phyloP scores from a whole-genome alignment of 148 eudicot species.

The Camellia granthamiana region DNA sequence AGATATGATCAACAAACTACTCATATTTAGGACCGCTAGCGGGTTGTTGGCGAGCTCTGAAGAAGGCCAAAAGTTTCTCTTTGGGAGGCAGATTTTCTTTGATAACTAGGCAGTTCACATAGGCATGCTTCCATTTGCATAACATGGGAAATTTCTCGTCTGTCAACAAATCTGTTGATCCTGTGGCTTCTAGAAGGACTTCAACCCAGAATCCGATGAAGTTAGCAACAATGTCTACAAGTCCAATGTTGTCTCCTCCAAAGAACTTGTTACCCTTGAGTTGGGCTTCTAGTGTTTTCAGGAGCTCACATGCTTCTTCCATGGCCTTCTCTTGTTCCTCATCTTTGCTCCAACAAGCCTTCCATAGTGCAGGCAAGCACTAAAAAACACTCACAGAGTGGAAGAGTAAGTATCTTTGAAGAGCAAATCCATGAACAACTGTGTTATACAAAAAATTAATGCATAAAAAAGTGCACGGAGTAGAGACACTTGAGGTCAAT shows the following conservation, averaged over 20 bases:
- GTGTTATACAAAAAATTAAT: too few species aligned
- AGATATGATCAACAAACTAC: too few species aligned
- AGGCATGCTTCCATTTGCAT: neutral
- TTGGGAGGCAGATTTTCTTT: slow-evolving; percentile 3
- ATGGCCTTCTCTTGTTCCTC: slow-evolving; percentile 32
- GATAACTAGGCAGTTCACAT: neutral
- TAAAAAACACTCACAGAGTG: neutral
- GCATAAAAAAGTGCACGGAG: too few species aligned
- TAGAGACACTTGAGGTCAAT: slow-evolving; percentile 28
- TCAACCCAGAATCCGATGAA: slow-evolving; percentile 39
- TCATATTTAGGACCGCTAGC: too few species aligned
- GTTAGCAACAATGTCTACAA: slow-evolving; percentile 41
- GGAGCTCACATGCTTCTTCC: slow-evolving; percentile 31
- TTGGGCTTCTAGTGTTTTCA: slow-evolving; percentile 39
- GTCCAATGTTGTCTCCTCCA: slow-evolving; percentile 43
- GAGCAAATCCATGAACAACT: too few species aligned
- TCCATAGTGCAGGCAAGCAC: slow-evolving; percentile 24
- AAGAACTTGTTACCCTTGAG: slow-evolving; percentile 44
- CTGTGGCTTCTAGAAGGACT: slow-evolving; percentile 24
- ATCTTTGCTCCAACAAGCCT: slow-evolving; percentile 21
- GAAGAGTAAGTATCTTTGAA: too few species aligned
- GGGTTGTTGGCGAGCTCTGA: neutral
- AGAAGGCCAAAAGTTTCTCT: neutral
- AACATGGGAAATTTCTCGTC: slow-evolving; percentile 33
- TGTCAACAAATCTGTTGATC: slow-evolving; percentile 24